phyloP scores from a whole-genome alignment of 2,329 filamentous ascomycete species.

The Ceratocystis ficicola region DNA sequence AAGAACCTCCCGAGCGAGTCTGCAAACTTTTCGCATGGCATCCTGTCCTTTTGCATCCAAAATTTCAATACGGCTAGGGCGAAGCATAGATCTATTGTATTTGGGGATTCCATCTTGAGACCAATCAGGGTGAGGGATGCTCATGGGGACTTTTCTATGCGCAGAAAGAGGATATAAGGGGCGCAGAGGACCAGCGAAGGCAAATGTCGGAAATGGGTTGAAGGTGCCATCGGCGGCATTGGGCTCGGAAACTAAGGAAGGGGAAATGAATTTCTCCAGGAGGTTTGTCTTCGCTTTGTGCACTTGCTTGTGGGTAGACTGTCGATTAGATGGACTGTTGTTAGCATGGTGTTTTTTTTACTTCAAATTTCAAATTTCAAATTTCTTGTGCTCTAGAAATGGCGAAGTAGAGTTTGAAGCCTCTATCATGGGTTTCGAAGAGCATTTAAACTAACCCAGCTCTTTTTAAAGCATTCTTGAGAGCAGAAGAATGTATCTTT shows the following conservation, averaged over 20 bases:
- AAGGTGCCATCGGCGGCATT: constrained; percentile 79
- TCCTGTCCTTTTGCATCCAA: constrained; percentile 70
- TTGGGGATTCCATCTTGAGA: constrained; percentile 66
- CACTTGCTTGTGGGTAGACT: constrained; percentile 42
- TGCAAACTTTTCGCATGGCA: constrained; percentile 86
- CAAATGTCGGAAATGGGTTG: constrained; percentile 85
- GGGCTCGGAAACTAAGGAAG: constrained; percentile 79
- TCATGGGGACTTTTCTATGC: constrained; percentile 59
- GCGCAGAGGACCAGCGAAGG: constrained; percentile 67
- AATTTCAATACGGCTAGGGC: constrained; percentile 69
- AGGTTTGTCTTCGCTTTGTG: constrained; percentile 62
- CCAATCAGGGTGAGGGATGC: constrained; percentile 78
- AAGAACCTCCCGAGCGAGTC: constrained; percentile 75
- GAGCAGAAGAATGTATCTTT: constrained; percentile 94
- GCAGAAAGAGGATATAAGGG: constrained; percentile 78
- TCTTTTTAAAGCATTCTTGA: constrained; percentile 97
- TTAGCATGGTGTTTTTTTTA: not conserved
- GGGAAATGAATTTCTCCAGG: constrained; percentile 61
- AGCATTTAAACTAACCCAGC: constrained; percentile 59
- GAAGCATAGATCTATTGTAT: constrained; percentile 47
- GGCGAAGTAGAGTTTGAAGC: too few species aligned
- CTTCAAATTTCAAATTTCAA: too few species aligned
- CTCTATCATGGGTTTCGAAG: not conserved
- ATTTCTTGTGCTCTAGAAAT: too few species aligned
- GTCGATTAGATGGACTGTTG: not conserved